These are phyloP conservation scores for Candida takata DNA, from an alignment of 805 yeast species.

Conservation along the genomic window DNA sequence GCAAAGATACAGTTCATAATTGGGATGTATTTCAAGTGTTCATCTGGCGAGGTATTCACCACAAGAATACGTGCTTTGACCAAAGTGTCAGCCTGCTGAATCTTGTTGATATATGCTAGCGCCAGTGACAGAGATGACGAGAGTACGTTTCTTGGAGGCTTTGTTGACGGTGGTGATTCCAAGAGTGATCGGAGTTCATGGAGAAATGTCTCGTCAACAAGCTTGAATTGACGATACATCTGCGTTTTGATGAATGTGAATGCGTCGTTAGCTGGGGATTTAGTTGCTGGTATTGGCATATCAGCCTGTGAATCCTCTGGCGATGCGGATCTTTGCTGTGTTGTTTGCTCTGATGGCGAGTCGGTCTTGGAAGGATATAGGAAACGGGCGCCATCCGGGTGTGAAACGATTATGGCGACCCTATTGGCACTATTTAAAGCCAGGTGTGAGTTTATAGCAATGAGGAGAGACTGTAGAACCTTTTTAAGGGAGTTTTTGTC, in stretches of 20 bases:
- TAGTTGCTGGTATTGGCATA: conserved; percentile 10
- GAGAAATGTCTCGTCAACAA: conserved; percentile 68
- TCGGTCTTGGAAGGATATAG: conserved; percentile 47
- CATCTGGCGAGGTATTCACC: conserved; percentile 63
- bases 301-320: conserved; percentile 9
- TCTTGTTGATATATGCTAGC: conserved; percentile 67
- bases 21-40: conserved; percentile 77
- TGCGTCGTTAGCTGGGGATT: conserved; percentile 8
- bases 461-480: conserved; percentile 54
- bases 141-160: conserved; percentile 41
- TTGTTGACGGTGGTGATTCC: conserved; percentile 19
- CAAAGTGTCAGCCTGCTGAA: conserved; percentile 31
- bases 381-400: conserved; percentile 60
- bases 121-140: conserved; percentile 82
- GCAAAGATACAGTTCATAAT: conserved; percentile 95
- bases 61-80: conserved; percentile 62
- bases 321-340: conserved; percentile 1
- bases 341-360: background rate
- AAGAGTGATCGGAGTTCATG: conserved; percentile 43
- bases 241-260: conserved; percentile 40
- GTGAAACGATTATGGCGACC: conserved; percentile 75
- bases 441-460: conserved; percentile 80
- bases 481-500: conserved; percentile 26
- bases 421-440: conserved; percentile 78
- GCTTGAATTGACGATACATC: conserved; percentile 81